Evolutionary conservation across 2,329 filamentous ascomycete species (phyloP).

Genomic region (Nemania serpens): DNA sequence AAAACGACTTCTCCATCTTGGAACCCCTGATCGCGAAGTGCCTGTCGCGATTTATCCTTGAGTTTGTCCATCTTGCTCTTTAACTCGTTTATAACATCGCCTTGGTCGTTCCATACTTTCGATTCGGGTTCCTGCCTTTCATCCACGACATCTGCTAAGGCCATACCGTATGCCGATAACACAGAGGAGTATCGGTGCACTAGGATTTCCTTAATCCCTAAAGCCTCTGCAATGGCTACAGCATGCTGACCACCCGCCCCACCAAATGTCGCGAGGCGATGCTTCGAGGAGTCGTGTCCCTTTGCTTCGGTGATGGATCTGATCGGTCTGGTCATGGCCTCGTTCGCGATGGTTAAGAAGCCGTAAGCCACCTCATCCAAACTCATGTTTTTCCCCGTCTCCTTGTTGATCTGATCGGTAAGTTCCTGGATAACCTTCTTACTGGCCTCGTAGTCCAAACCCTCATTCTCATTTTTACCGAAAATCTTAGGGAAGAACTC

Average conservation of each 20-base stretch:
- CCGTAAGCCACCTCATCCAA: conserved; percentile 87
- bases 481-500: conserved; percentile 97
- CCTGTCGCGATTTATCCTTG: conserved; percentile 72
- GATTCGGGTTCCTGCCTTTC: conserved; percentile 82
- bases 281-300: conserved; percentile 87
- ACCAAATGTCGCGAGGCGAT: conserved; percentile 89
- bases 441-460: conserved; percentile 76
- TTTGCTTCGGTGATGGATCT: conserved; percentile 89
- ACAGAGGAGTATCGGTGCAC: conserved; percentile 88
- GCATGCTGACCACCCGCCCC: conserved; percentile 91
- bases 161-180: conserved; percentile 90
- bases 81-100: conserved; percentile 64
- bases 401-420: conserved; percentile 76
- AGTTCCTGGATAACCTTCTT: conserved; percentile 76
- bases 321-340: conserved; percentile 90
- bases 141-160: conserved; percentile 88
- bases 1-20: conserved; percentile 74
- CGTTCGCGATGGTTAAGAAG: conserved; percentile 87
- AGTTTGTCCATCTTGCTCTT: conserved; percentile 77
- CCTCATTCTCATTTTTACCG: conserved; percentile 83
- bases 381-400: conserved; percentile 72
- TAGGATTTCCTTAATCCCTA: conserved; percentile 84
- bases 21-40: conserved; percentile 80
- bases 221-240: conserved; percentile 83
- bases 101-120: conserved; percentile 62